phyloP scores from a whole-genome alignment of 805 yeast species.

The Blastobotrys muscicola region DNA sequence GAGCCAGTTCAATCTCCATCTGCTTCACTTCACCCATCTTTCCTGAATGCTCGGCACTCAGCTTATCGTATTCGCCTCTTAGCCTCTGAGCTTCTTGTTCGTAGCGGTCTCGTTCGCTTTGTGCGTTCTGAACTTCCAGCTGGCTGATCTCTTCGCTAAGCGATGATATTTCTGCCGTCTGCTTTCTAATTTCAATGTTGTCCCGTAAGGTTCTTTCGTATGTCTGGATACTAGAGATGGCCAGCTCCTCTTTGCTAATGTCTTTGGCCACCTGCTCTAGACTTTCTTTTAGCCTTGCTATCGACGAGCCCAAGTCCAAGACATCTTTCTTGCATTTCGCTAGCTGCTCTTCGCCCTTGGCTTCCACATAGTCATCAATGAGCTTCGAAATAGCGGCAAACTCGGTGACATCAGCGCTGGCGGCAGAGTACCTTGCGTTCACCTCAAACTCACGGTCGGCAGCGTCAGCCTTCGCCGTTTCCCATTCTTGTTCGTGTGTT shows the following conservation, averaged over 20 bases:
- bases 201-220: conserved; percentile 56
- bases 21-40: conserved; percentile 82
- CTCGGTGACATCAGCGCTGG: background rate
- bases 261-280: conserved; percentile 15
- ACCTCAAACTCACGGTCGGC: conserved; percentile 8
- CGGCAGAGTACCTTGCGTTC: background rate
- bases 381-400: conserved; percentile 2
- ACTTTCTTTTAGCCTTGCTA: conserved; percentile 15
- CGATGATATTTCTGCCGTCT: conserved; percentile 22
- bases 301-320: conserved; percentile 13
- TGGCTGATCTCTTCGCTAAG: conserved; percentile 28
- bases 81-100: conserved; percentile 47
- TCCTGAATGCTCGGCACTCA: conserved; percentile 62
- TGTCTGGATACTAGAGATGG: conserved; percentile 46
- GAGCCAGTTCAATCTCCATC: conserved; percentile 57
- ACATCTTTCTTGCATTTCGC: conserved; percentile 22
- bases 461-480: conserved; percentile 1
- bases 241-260: conserved; percentile 30
- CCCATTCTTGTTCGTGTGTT: conserved; percentile 16
- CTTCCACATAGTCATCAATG: conserved; percentile 10
- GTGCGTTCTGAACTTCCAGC: conserved; percentile 50
- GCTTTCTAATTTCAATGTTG: conserved; percentile 48
- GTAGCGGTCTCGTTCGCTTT: conserved; percentile 48
- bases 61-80: conserved; percentile 38
- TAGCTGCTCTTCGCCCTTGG: conserved; percentile 5